phyloP scores from a whole-genome alignment of 2,329 filamentous ascomycete species.

The Colletotrichum tanaceti region DNA sequence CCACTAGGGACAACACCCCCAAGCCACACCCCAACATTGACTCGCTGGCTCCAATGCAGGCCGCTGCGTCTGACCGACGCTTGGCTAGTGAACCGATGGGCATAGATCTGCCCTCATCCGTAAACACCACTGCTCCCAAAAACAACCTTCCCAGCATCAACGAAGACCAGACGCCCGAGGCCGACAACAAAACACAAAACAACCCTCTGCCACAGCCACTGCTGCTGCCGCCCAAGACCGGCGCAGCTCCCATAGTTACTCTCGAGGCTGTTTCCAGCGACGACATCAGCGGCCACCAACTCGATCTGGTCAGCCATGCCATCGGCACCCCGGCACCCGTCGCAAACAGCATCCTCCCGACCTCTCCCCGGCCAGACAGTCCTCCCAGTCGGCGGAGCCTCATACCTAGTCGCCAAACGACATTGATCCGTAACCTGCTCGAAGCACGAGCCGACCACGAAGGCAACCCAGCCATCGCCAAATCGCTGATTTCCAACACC shows the following conservation, averaged over 20 bases:
- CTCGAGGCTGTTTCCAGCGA: constrained; percentile 17
- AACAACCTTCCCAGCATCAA: constrained; percentile 40
- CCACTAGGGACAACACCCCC: constrained; percentile 36
- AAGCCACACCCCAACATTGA: constrained; percentile 32
- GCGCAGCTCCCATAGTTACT: constrained; percentile 19
- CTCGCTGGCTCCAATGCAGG: constrained; percentile 35
- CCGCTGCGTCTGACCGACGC: constrained; percentile 39
- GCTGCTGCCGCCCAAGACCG: constrained; percentile 13
- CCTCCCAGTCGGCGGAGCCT: constrained; percentile 57
- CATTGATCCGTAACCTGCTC: constrained; percentile 65
- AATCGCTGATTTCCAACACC: constrained; percentile 54
- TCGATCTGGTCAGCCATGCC: constrained; percentile 39
- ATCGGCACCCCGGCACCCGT: constrained; percentile 37
- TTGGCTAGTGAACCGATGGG: constrained; percentile 43
- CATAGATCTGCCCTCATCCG: constrained; percentile 51
- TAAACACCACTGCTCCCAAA: constrained; percentile 44
- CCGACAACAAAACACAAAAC: constrained; percentile 18
- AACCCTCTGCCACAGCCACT: constrained; percentile 4
- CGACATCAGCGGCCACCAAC: constrained; percentile 28
- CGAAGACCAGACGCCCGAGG: constrained; percentile 34
- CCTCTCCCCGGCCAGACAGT: constrained; percentile 44
- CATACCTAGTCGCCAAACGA: constrained; percentile 57
- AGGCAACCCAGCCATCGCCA: constrained; percentile 53
- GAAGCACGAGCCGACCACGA: constrained; percentile 54
- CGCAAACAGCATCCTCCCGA: constrained; percentile 22